Evolutionary conservation across 2,329 filamentous ascomycete species (phyloP), one percentile per base, ranked within the genome.

Genomic region (Sarocladiaceae sp.): DNA sequence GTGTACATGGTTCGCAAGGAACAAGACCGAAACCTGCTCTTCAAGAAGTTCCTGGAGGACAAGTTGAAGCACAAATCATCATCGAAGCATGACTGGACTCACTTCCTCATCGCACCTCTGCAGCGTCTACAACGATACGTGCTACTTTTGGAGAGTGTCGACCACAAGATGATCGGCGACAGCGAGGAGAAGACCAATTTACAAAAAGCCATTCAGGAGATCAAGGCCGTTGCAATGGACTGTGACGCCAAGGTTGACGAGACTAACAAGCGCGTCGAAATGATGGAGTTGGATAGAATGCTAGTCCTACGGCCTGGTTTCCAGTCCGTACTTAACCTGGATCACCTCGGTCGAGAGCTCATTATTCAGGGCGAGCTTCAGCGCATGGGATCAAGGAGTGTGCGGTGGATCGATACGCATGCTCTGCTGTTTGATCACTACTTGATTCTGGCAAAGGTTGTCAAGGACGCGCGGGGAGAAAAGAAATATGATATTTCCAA

Each of bases 341-440:
- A 96, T 59, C 93, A 97, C 64, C 80, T 97, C n/a, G 93, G 93
- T 13, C 84, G 94, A 57, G 87, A 96, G 64, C 79, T 99, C 52
- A 87, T 99, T 55, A 87, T 87, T 67, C 84, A 92, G 60, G 94
- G 94, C 53, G 92, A 97, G 60, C 73, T 99, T 53, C 90, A 95
- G 66, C 80, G 94, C 56, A 87, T 91, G 74, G 91, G 93, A 52
- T 89, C 86, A 39, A 95, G 89, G 66, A 85, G 91, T 53, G 94
- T 97, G 64, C 87, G 86, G 57, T 96, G 93, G 87, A 84, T 97
- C 7, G 94, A 99, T 62, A 95, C 90, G 0, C 91, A 97, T 65
- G 91, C 90, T 2, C 80, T 99, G 42, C 78, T 99, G 0, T 97
- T 99, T 64, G 95, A 99, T 62, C 92, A 99, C 69, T 99, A 97